phyloP scores from a whole-genome alignment of 2,329 filamentous ascomycete genomes.

The Botrytis deweyae region DNA sequence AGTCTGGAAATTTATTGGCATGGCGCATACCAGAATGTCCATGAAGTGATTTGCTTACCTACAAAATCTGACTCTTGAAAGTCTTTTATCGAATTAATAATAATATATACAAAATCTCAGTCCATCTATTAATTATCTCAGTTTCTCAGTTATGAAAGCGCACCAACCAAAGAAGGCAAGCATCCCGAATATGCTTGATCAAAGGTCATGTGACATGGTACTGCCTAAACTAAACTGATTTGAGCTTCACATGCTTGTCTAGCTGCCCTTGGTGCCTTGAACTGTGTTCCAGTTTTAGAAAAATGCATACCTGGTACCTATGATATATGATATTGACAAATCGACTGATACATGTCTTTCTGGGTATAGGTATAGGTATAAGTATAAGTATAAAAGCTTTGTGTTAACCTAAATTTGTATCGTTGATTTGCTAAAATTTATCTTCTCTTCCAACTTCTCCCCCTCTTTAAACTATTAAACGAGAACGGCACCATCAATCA shows the following conservation, averaged over 20 bases:
- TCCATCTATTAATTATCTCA: neutral
- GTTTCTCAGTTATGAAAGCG: neutral
- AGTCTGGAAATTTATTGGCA: neutral
- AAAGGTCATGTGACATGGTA: neutral
- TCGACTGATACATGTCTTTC: neutral
- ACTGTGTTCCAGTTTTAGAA: neutral
- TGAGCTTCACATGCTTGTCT: conserved; percentile 6
- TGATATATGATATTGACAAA: neutral
- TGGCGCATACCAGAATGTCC: neutral
- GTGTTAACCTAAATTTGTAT: neutral
- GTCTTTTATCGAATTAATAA: neutral
- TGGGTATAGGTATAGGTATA: neutral
- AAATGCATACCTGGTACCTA: neutral
- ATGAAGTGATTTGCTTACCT: neutral
- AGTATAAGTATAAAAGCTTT: neutral
- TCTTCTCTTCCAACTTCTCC: neutral
- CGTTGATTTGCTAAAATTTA: neutral
- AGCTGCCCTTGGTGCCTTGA: conserved; percentile 1
- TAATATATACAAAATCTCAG: neutral
- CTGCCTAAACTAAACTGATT: conserved; percentile 11
- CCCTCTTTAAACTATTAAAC: neutral
- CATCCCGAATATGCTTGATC: neutral
- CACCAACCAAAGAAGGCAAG: neutral
- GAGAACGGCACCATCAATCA: neutral
- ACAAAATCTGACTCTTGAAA: neutral